Conservation (phyloP, 805 yeast genomes). For the Candida nanaspora region DNA sequence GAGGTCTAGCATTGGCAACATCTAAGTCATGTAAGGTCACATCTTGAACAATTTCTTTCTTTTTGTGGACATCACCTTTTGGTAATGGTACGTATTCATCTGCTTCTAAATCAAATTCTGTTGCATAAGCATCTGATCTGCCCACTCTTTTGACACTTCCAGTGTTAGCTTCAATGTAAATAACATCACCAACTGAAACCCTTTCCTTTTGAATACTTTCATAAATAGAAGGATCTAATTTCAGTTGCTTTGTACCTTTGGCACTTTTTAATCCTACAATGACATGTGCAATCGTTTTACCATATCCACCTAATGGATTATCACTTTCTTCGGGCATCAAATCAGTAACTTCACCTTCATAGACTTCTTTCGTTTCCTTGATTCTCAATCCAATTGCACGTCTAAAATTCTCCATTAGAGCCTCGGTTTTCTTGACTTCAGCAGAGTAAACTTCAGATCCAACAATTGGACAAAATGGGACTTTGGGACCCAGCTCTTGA, state of each 20-base stretch:
- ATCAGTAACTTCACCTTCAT: slow-evolving; percentile 97
- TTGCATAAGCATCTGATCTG: slow-evolving; percentile 96
- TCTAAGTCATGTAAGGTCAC: slow-evolving; percentile 95
- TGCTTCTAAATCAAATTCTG: slow-evolving; percentile 97
- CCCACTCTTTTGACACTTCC: slow-evolving; percentile 98
- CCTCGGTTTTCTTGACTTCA: slow-evolving; percentile 96
- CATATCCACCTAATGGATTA: slow-evolving; percentile 96
- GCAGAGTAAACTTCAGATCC: slow-evolving; percentile 92
- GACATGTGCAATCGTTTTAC: slow-evolving; percentile 91
- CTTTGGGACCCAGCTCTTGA: slow-evolving; percentile 94
- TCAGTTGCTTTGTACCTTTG: slow-evolving; percentile 80
- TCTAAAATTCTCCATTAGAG: slow-evolving; percentile 92
- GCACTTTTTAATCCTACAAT: slow-evolving; percentile 90
- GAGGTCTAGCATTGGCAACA: slow-evolving; percentile 92
- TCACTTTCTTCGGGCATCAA: slow-evolving; percentile 93
- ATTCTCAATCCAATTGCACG: slow-evolving; percentile 94
- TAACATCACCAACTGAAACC: slow-evolving; percentile 92
- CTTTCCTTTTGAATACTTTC: slow-evolving; percentile 93
- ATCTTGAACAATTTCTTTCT: slow-evolving; percentile 96
- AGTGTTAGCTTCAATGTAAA: slow-evolving; percentile 93
- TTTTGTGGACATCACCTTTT: slow-evolving; percentile 97
- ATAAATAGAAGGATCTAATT: slow-evolving; percentile 88
- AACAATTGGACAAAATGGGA: slow-evolving; percentile 95
- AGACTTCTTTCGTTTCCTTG: slow-evolving; percentile 94
- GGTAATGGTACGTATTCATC: slow-evolving; percentile 98